Base-by-base conservation (phyloP, 768 basidiomycete genomes). In the Neoboletus brunneissimus region DNA sequence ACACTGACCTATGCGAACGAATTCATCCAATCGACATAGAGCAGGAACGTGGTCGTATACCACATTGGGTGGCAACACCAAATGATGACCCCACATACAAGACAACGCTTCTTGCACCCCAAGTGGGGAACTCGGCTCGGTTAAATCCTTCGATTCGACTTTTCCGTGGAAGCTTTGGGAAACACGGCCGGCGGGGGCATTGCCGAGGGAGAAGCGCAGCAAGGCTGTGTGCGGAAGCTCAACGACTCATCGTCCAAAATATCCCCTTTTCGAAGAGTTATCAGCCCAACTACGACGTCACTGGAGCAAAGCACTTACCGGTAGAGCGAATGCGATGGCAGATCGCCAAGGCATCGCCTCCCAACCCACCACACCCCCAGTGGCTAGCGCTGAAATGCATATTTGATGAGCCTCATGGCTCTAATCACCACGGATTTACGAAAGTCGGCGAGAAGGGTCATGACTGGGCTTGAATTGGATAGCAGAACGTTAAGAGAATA, bases 211-310 rank as follows among this genome's bases (percentile, higher is more conserved):
- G 32, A 38, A 46, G 51, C 48, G 50, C 50, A 42, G 62, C 45
- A 60, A 53, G 54, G 62, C 62, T 47, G 49, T 64, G 53, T 51
- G n/a, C 18, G n/a, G n/a, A n/a, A n/a, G n/a, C n/a, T n/a, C n/a
- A n/a, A n/a, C n/a, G n/a, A n/a, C 16, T 5, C 5, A 15, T 27
- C 5, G 18, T n/a, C 34, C 2, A 46, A 12, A 13, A 32, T 16
- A 2, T 8, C 22, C 16, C 34, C 27, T 8, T 18, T 48, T 0
- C 27, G 11, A 31, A 37, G 22, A 27, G 22, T 43, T 27, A 16
- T 44, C 29, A 20, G 40, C 31, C 27, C 38, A 60, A 53, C n/a
- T 16, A 25, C 12, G 42, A 29, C 34, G 12, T 31, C n/a, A n/a
- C n/a, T n/a, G 42, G 25, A 54, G 32, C 31, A 40, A 37, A 9